phyloP scores from a whole-genome alignment of 2,329 filamentous ascomycete species.

The Aurifilum marmelostoma region DNA sequence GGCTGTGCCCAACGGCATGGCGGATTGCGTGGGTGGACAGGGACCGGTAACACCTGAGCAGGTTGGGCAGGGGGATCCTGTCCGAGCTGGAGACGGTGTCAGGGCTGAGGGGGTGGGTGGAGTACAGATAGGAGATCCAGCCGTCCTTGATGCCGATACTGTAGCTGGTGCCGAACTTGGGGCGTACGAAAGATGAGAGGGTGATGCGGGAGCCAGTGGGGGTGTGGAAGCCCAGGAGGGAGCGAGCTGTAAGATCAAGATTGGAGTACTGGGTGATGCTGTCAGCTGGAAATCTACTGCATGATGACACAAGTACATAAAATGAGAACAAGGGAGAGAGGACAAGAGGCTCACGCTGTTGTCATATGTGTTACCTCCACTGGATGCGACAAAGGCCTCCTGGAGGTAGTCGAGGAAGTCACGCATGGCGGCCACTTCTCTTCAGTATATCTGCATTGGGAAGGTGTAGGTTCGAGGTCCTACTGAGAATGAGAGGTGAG shows the following conservation, averaged over 20 bases:
- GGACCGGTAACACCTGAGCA: constrained; percentile 83
- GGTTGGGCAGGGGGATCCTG: constrained; percentile 72
- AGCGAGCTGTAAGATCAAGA: constrained; percentile 28
- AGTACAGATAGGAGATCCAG: constrained; percentile 96
- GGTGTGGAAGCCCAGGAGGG: constrained; percentile 82
- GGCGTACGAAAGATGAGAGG: constrained; percentile 87
- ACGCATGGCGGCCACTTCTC: constrained; percentile 18
- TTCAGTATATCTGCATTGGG: background rate
- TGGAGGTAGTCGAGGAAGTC: constrained; percentile 29
- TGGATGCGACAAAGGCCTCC: constrained; percentile 26
- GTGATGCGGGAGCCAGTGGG: constrained; percentile 83
- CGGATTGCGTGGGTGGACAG: constrained; percentile 52
- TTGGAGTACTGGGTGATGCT: constrained; percentile 51
- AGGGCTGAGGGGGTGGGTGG: constrained; percentile 74
- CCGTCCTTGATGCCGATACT: constrained; percentile 91
- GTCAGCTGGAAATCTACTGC: background rate
- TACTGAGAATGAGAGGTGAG: too few relatives aligned
- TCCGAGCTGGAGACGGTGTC: constrained; percentile 70
- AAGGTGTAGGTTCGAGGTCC: too few relatives aligned
- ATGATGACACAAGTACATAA: background rate
- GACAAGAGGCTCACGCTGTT: constrained; percentile 25
- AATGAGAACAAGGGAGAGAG: background rate
- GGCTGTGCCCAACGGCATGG: constrained; percentile 42
- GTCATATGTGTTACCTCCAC: constrained; percentile 31
- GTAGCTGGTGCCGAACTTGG: constrained; percentile 94